A percentile compares a stretch with the other conserved stretches of the same genome.
Evolutionary conservation across 768 basidiomycete genomes (phyloP).

Genomic region (Hirschioporus abietinus): DNA sequence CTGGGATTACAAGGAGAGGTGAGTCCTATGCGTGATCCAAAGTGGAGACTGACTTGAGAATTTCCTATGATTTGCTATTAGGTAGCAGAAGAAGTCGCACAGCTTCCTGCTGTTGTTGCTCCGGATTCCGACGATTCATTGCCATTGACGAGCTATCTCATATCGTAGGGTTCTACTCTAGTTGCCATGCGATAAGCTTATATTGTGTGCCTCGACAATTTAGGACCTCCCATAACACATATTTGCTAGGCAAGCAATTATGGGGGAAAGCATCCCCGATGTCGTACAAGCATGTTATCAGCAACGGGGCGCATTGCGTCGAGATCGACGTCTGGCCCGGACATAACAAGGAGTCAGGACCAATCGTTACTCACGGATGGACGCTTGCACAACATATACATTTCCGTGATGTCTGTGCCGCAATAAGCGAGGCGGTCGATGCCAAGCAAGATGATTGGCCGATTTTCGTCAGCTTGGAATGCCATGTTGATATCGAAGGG

Average conservation of each 20-base stretch:
- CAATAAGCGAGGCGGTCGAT: conserved; percentile 40
- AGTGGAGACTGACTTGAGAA: neutral
- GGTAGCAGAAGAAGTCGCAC: conserved; percentile 32
- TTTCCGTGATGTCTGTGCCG: conserved; percentile 46
- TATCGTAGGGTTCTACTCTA: conserved; percentile 30
- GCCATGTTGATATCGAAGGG: conserved; percentile 46
- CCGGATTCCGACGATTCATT: conserved; percentile 34
- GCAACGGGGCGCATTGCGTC: conserved; percentile 49
- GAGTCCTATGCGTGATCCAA: neutral
- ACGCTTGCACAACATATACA: conserved; percentile 50
- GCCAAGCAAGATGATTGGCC: conserved; percentile 43
- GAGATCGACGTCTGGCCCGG: conserved; percentile 68
- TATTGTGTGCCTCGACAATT: conserved; percentile 1
- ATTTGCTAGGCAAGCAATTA: conserved; percentile 53
- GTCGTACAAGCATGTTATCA: conserved; percentile 51
- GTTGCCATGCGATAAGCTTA: neutral
- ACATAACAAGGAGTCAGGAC: conserved; percentile 29
- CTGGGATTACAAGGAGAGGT: neutral
- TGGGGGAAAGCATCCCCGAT: conserved; percentile 48
- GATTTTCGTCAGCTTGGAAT: conserved; percentile 55
- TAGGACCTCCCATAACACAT: conserved; percentile 66
- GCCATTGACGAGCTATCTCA: conserved; percentile 51
- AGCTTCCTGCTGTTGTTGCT: conserved; percentile 29
- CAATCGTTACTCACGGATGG: conserved; percentile 56
- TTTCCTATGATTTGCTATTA: conserved; percentile 9